Base-by-base conservation (phyloP, 1,284 basidiomycete species). In the Coniferiporia weirii region DNA sequence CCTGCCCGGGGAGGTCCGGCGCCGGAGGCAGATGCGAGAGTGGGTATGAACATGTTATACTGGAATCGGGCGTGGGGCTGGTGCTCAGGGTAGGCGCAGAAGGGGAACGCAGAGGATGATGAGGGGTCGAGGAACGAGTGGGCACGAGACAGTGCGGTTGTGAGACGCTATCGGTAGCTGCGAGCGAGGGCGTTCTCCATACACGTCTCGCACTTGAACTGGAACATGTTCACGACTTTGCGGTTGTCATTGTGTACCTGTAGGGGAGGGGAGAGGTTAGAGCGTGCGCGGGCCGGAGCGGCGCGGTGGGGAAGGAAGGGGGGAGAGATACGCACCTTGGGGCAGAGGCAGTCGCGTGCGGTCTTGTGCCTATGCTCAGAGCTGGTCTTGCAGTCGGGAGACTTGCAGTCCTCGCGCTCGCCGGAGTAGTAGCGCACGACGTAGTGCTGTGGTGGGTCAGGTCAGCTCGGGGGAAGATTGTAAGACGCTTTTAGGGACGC, bases 361-460 rank as follows among this genome's bases (percentile, higher is more conserved):
- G 76, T 78, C 65, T 74, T 78, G 67, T 85, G 84, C 65, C 75
- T 79, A 66, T 85, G 83, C 9, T 73, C 70, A 17, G 68, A 67
- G 64, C 83, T 85, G 2, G 79, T 77, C 66, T 79, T 84, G 72
- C 83, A 85, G 34, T 66, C 66, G 4, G 67, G 65, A 2, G 75
- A 77, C 53, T 70, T 68, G 65, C 83, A 85, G 66, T 85, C 84
- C n/a, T 66, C 65, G 9, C 74, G 73, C 59, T 79, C 74, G 22
- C 83, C 84, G 20, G 84, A 83, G 66, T 76, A 83, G 68, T 83
- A 85, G 36, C 81, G 76, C 45, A 79, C 78, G 63, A 84, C 82
- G 69, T 84, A 85, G 66, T 85, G 83, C 83, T 85, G 66, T 3
- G 19, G 44, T 3, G 44, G 44, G 17, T n/a, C 17, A n/a, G 17